Evolutionary conservation across 108 stramenopile genomes (phyloP).

Genomic region (Nitzschia sp.): DNA sequence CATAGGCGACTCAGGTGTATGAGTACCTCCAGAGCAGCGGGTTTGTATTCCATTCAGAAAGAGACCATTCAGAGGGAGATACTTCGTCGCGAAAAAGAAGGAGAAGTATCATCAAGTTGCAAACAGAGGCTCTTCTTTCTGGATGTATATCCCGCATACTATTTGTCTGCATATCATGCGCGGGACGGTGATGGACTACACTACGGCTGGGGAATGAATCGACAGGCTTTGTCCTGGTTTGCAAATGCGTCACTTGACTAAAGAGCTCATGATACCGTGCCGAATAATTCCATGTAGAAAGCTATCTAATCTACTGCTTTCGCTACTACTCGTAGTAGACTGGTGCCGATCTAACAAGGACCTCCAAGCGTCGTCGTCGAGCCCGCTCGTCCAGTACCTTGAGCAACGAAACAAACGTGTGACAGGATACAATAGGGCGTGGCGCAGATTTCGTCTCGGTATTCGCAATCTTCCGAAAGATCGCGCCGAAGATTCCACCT

Average conservation of each 20-base stretch:
- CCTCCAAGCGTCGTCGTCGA: no score
- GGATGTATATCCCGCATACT: slow-evolving; percentile 28
- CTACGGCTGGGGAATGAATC: slow-evolving; percentile 10
- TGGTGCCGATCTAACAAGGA: no score
- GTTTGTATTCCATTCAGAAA: slow-evolving; percentile 24
- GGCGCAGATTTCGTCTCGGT: no score
- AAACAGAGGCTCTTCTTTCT: background rate
- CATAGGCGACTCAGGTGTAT: slow-evolving; percentile 14
- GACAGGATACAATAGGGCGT: no score
- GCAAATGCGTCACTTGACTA: background rate
- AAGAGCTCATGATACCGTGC: no score
- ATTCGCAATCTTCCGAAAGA: no score
- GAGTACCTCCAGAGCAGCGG: slow-evolving; percentile 17
- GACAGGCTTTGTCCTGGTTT: background rate
- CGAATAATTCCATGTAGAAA: no score
- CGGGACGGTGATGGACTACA: slow-evolving; percentile 30
- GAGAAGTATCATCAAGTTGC: background rate
- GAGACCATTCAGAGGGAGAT: background rate
- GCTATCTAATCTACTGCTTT: no score
- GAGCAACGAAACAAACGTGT: no score
- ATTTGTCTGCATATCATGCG: slow-evolving; percentile 27
- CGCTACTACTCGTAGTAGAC: no score
- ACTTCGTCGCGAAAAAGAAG: background rate
- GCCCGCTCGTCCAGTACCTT: no score
- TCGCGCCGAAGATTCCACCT: no score